A percentile compares a stretch with the other conserved stretches of the same genome.
Conservation (phyloP, 148 eudicot genomes). For the Silene conica region DNA sequence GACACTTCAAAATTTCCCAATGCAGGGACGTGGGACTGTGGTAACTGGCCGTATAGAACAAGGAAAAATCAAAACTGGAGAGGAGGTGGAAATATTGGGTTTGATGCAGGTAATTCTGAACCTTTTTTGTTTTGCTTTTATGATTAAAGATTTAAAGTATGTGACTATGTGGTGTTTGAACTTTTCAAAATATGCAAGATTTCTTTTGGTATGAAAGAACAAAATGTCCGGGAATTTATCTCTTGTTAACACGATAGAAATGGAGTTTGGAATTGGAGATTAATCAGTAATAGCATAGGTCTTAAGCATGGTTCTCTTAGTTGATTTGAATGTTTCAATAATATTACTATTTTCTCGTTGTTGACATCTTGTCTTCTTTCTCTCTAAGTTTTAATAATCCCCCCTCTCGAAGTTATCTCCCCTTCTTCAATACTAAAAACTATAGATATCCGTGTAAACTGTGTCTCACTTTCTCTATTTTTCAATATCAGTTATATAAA, state of each 20-base stretch:
- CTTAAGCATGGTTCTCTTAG: not conserved
- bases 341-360: not conserved
- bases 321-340: not conserved
- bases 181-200: not conserved
- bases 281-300: not conserved
- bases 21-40: slow-evolving; percentile 97
- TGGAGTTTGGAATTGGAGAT: not conserved
- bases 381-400: too few relatives aligned
- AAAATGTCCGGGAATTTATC: not conserved
- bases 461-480: not conserved
- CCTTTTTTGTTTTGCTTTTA: slow-evolving; percentile 6
- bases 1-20: not conserved
- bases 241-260: not conserved
- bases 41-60: slow-evolving; percentile 97
- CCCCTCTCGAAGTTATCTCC: too few relatives aligned
- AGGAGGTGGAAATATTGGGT: slow-evolving; percentile 86
- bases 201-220: not conserved
- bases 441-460: too few relatives aligned
- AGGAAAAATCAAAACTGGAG: slow-evolving; percentile 85
- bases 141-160: not conserved
- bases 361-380: not conserved
- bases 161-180: not conserved
- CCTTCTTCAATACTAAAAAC: too few relatives aligned
- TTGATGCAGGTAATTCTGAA: slow-evolving; percentile 58
- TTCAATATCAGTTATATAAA: not conserved